phyloP scores from a whole-genome alignment of 805 yeast genomes.

The Candida nitratophila region DNA sequence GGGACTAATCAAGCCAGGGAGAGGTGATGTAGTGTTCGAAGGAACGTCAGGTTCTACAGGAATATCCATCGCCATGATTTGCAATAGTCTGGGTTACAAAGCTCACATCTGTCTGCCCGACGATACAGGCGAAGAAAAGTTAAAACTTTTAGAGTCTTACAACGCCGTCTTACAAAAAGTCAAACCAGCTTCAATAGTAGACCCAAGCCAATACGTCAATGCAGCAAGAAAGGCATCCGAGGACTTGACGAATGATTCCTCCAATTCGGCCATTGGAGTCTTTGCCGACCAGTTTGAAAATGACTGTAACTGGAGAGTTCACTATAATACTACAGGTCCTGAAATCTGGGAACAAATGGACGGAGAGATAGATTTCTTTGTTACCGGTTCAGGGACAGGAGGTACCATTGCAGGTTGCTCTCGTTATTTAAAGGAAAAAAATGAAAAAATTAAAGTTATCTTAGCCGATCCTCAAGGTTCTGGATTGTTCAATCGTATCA shows the following conservation, averaged over 20 bases:
- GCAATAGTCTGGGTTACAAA: slow-evolving; percentile 79
- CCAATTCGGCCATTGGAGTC: slow-evolving; percentile 46
- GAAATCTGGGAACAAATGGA: slow-evolving; percentile 77
- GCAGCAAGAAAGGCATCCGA: slow-evolving; percentile 67
- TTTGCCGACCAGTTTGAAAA: slow-evolving; percentile 97
- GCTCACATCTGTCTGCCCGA: slow-evolving; percentile 94
- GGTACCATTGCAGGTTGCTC: slow-evolving; percentile 96
- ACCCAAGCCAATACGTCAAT: slow-evolving; percentile 87
- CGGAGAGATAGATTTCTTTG: slow-evolving; percentile 62
- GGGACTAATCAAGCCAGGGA: slow-evolving; percentile 51
- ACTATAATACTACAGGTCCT: slow-evolving; percentile 82
- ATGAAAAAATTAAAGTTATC: slow-evolving; percentile 39
- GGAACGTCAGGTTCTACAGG: slow-evolving; percentile 98
- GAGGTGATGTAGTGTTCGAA: slow-evolving; percentile 76
- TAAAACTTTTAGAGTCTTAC: slow-evolving; percentile 58
- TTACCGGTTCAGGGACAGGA: slow-evolving; percentile 94
- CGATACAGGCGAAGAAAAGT: slow-evolving; percentile 82
- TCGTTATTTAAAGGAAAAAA: slow-evolving; percentile 52
- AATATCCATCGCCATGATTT: slow-evolving; percentile 84
- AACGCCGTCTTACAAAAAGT: slow-evolving; percentile 86
- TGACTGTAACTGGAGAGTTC: slow-evolving; percentile 82
- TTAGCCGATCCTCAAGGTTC: slow-evolving; percentile 96
- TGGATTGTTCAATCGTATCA: slow-evolving; percentile 79
- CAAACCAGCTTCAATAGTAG: slow-evolving; percentile 92
- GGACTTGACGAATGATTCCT: slow-evolving; percentile 32